These are phyloP conservation scores for Geotrichum bryndzae DNA, from an alignment of 1,139 yeast species.

Conservation along the genomic window DNA sequence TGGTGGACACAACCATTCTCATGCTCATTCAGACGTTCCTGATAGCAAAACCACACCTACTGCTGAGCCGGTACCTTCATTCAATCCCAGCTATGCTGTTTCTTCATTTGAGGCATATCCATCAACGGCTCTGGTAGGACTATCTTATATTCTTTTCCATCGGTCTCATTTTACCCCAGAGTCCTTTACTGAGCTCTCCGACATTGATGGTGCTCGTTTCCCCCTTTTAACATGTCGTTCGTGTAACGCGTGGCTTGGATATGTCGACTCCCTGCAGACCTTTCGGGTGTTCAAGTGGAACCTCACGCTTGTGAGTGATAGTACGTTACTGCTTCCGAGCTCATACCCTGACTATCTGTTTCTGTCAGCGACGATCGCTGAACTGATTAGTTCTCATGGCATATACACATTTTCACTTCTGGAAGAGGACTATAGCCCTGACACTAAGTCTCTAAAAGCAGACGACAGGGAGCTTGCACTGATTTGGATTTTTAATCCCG, in stretches of 20 bases:
- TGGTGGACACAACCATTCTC: conserved; percentile 25
- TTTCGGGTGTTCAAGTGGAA: conserved; percentile 59
- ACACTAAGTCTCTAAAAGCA: not conserved
- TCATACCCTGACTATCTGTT: conserved; percentile 21
- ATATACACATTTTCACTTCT: conserved; percentile 30
- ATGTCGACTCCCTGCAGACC: conserved; percentile 29
- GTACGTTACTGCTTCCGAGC: not conserved
- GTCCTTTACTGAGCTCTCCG: not conserved
- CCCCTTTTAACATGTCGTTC: conserved; percentile 10
- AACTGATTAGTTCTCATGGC: conserved; percentile 35
- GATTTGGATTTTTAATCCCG: conserved; percentile 57
- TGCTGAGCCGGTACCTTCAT: conserved; percentile 14
- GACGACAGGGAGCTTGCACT: conserved; percentile 24
- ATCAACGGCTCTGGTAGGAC: conserved; percentile 49
- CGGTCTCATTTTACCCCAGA: conserved; percentile 12
- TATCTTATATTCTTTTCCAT: conserved; percentile 49
- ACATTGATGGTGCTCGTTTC: not conserved
- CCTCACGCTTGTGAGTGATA: conserved; percentile 31
- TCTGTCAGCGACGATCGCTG: conserved; percentile 27
- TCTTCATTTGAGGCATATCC: conserved; percentile 43
- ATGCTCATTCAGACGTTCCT: not conserved
- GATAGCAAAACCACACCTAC: not conserved
- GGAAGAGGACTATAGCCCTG: conserved; percentile 16
- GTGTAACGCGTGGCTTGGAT: conserved; percentile 39
- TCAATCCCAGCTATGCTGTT: conserved; percentile 27